Evolutionary conservation across 768 basidiomycete genomes (phyloP), one percentile per base, ranked within the genome.

Genomic region (Lyophyllum decastes): DNA sequence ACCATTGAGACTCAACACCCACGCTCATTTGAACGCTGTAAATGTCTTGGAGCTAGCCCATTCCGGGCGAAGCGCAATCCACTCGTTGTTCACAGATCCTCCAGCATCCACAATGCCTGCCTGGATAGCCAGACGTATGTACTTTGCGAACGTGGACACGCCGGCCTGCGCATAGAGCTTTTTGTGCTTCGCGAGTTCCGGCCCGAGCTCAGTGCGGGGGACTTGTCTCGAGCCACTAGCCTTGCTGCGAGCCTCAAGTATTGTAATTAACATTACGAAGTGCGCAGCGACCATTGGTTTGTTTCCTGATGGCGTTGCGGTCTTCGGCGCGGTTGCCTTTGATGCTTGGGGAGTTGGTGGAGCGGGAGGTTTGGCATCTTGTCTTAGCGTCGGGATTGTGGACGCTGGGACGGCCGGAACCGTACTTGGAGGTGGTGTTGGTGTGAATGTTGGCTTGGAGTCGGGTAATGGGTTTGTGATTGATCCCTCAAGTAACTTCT

Each of bases 11-110:
- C 4, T 7, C 14, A 17, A 34, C 4, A 12, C 33, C 5, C 49
- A 12, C 16, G 19, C 11, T 51, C 35, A 51, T 2, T 6, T 38
- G 2, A 33, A 47, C 19, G 34, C 3, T 2, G 45, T 45, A 17
- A 54, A 45, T 19, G 40, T 34, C 9, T 49, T 49, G 9, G 55
- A 55, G 22, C 46, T 48, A 8, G 43, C 40, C 65, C 65, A 66
- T 47, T 59, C 55, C n/a, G 62, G 62, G 12, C 62, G 54, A 9
- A 67, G 55, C 21, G 58, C 41, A 22, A 72, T 64, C 70, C 71
- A 70, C 16, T 61, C 50, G 24, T 60, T 45, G 35, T 54, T 58
- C 34, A 61, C 64, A 3, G 24, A 30, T n/a, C 67, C 68, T 16
- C 68, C 66, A 22, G 58, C 52, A 10, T 53, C 54, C 21, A 70